These are phyloP conservation scores for Pythium oligandrum DNA, from an alignment of 352 stramenopile genomes.

Conservation along the genomic window DNA sequence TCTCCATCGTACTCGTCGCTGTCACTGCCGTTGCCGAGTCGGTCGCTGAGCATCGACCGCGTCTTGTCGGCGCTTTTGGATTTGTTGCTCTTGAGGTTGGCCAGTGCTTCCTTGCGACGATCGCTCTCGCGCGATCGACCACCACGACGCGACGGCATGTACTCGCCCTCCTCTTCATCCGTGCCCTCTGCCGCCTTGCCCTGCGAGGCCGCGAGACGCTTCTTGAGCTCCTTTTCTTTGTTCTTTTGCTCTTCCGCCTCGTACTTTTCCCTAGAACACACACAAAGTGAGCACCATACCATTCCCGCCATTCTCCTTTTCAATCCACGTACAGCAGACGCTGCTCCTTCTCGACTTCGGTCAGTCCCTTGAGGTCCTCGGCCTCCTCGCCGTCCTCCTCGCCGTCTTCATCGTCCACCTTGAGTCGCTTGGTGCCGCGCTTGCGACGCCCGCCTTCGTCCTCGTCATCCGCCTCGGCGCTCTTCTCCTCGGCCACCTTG, in stretches of 20 bases:
- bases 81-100: conserved; percentile 77
- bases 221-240: conserved; percentile 82
- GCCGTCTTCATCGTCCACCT: conserved; percentile 38
- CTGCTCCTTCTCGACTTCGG: conserved; percentile 86
- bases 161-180: conserved; percentile 40
- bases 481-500: conserved; percentile 41
- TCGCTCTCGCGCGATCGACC: conserved; percentile 61
- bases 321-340: conserved; percentile 47
- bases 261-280: conserved; percentile 60
- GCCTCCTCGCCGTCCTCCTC: conserved; percentile 48
- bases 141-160: conserved; percentile 41
- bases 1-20: conserved; percentile 24
- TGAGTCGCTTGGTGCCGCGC: conserved; percentile 25
- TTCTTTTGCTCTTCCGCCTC: conserved; percentile 77
- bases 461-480: conserved; percentile 57
- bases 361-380: conserved; percentile 65
- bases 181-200: conserved; percentile 34
- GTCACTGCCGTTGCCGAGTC: conserved; percentile 55
- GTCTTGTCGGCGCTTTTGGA: conserved; percentile 52
- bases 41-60: conserved; percentile 74
- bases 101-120: conserved; percentile 72
- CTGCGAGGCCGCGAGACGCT: conserved; percentile 58
- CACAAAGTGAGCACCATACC: not conserved
- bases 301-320: too few relatives aligned
- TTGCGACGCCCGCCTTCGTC: conserved; percentile 29